These are phyloP conservation scores for Prunus persica DNA, from an alignment of 306 rosid species.

Conservation along the genomic window Prunus_persica_NCBIv2 NC_034011.1:22377001-22377500, in stretches of 20 bases:
- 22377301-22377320: background rate
- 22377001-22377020: slow-evolving; percentile 5
- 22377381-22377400: background rate
- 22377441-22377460: background rate
- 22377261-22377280: background rate
- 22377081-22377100: slow-evolving; percentile 15
- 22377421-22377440: slow-evolving; percentile 3
- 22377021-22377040: slow-evolving; percentile 10
- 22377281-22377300: background rate
- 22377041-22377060: slow-evolving; percentile 1
- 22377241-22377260: background rate
- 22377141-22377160: background rate
- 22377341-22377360: background rate
- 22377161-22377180: slow-evolving; percentile 2
- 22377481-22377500: background rate
- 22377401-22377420: background rate
- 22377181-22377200: background rate
- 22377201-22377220: background rate
- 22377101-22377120: slow-evolving; percentile 8
- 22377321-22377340: slow-evolving; percentile 19
- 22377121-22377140: background rate
- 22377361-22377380: slow-evolving; percentile 1
- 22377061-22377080: slow-evolving; percentile 10
- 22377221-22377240: background rate
- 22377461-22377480: slow-evolving; percentile 2